phyloP scores from a whole-genome alignment of 805 yeast genomes.

The Yarrowia keelungensis region DNA sequence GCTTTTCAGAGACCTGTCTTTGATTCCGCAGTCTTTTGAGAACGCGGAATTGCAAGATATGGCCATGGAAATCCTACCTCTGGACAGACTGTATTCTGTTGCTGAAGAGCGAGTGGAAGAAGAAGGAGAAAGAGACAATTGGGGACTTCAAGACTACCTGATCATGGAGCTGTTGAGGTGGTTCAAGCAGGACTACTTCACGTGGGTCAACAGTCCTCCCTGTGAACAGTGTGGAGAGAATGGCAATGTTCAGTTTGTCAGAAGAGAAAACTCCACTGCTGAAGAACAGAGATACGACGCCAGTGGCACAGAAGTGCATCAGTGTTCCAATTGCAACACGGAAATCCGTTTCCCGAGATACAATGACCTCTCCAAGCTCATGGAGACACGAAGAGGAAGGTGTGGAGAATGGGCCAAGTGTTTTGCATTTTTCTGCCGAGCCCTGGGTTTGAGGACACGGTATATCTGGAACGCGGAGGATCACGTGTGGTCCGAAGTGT shows the following conservation, averaged over 20 bases:
- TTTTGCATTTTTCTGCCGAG: conserved; percentile 70
- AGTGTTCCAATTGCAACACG: conserved; percentile 60
- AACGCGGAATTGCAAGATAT: conserved; percentile 56
- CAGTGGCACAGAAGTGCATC: conserved; percentile 66
- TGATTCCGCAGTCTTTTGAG: conserved; percentile 53
- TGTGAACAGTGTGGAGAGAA: conserved; percentile 63
- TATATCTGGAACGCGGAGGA: conserved; percentile 91
- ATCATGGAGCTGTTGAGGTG: conserved; percentile 65
- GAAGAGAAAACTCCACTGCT: conserved; percentile 54
- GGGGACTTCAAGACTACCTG: conserved; percentile 62
- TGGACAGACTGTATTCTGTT: conserved; percentile 62
- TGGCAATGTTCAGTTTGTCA: conserved; percentile 52
- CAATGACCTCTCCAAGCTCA: conserved; percentile 66
- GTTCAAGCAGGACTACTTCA: conserved; percentile 81
- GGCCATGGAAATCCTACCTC: conserved; percentile 69
- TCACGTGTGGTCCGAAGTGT: conserved; percentile 96
- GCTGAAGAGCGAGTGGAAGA: conserved; percentile 61
- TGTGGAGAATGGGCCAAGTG: conserved; percentile 95
- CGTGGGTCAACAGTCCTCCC: conserved; percentile 78
- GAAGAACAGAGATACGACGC: conserved; percentile 62
- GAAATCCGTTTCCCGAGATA: conserved; percentile 75
- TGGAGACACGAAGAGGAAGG: conserved; percentile 72
- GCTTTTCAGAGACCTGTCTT: conserved; percentile 5
- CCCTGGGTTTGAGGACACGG: conserved; percentile 69
- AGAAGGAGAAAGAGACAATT: conserved; percentile 45